Base-by-base conservation (phyloP, 139 green algal genomes). In the Pseudopediastrum boryanum region DNA sequence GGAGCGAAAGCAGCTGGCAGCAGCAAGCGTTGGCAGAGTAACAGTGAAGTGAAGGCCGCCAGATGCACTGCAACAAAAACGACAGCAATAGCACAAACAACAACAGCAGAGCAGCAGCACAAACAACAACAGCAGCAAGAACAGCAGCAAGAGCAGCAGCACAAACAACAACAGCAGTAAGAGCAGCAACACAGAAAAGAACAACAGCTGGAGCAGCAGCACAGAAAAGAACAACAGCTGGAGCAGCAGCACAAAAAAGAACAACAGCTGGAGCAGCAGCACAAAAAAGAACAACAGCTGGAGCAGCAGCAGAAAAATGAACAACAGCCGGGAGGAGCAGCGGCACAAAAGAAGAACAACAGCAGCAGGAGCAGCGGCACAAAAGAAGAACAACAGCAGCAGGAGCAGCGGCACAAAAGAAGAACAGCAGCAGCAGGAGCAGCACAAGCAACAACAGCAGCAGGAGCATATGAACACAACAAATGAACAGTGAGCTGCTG, bases 71-170 rank as follows among this genome's bases (percentile, higher is more conserved):
- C n/a, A n/a, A n/a, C n/a, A n/a, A n/a, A n/a, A n/a, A n/a, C n/a
- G n/a, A n/a, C n/a, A n/a, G n/a, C n/a, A n/a, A n/a, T n/a, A n/a
- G n/a, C n/a, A n/a, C n/a, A n/a, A n/a, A 96, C 93, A 9, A 75
- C 59, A n/a, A n/a, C n/a, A n/a, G n/a, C n/a, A 56, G 46, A 56
- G 46, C 46, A n/a, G 46, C 13, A 12, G 46, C 46, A 56, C 13
- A 12, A 12, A 12, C 12, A 56, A 16, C 46, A 56, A 16, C 46
- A 56, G 46, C 46, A n/a, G 46, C 13, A 16, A 56, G 46, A n/a
- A 42, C 48, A 77, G 69, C 69, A 77, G 68, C 48, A 66, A 25
- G 38, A 77, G 35, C 70, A 77, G 70, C 51, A 77, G 46, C 27
- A 48, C n/a, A 12, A 42, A 39, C 16, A 77, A 51, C 31, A 39